Percentiles rank a stretch among this genome's conserved stretches.
Conservation (phyloP, 441 rosid species). For the Oxalis stricta region DNA sequence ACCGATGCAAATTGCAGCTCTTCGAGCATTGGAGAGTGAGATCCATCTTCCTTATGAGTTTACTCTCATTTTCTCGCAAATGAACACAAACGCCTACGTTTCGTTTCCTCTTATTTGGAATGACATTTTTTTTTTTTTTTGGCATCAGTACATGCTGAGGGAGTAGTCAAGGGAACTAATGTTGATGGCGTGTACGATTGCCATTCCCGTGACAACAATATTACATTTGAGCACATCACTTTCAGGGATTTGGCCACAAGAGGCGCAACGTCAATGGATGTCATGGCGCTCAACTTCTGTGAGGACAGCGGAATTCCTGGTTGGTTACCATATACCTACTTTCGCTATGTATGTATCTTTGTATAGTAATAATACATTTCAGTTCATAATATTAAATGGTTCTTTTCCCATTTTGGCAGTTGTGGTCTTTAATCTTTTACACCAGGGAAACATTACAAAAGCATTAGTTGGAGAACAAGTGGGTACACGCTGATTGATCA, state of each 20-base stretch:
- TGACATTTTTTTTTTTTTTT: not conserved
- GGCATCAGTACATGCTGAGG: slow-evolving; percentile 44
- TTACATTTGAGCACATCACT: slow-evolving; percentile 42
- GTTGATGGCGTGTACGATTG: slow-evolving; percentile 64
- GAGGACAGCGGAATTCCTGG: slow-evolving; percentile 63
- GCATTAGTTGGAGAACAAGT: slow-evolving; percentile 63
- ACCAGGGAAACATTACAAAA: slow-evolving; percentile 55
- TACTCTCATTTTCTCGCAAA: not conserved
- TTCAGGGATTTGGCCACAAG: slow-evolving; percentile 46
- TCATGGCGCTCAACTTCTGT: slow-evolving; percentile 52
- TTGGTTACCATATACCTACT: slow-evolving; percentile 10
- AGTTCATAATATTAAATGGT: not conserved
- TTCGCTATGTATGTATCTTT: not conserved
- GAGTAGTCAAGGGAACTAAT: slow-evolving; percentile 52
- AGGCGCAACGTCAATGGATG: slow-evolving; percentile 49
- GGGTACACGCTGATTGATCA: slow-evolving; percentile 53
- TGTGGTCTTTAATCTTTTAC: slow-evolving; percentile 55
- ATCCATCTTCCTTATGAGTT: not conserved
- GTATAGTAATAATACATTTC: not conserved
- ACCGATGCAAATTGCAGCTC: slow-evolving; percentile 88
- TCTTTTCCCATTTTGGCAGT: slow-evolving; percentile 24
- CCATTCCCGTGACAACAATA: slow-evolving; percentile 48
- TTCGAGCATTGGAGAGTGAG: slow-evolving; percentile 61
- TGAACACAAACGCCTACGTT: no score
- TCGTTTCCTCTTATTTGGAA: no score